Conservation (phyloP, 805 yeast species). For the Sungouiozyma intestinalis region DNA sequence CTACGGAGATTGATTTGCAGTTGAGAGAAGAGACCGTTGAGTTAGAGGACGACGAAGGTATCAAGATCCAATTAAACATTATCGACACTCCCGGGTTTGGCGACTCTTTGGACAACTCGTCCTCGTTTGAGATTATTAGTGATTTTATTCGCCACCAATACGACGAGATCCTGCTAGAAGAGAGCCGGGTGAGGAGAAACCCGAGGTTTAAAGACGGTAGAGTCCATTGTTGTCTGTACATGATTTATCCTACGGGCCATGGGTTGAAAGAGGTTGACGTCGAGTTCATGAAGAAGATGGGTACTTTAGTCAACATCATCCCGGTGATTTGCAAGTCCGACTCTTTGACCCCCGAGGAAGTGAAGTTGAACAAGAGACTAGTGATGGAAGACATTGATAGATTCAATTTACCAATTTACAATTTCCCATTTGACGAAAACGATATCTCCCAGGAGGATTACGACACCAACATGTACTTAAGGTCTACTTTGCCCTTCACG, state of each 20-base stretch:
- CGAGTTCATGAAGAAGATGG: slow-evolving; percentile 55
- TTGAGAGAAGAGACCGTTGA: slow-evolving; percentile 75
- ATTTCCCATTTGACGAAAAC: slow-evolving; percentile 53
- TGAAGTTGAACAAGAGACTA: slow-evolving; percentile 60
- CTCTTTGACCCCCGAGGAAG: slow-evolving; percentile 70
- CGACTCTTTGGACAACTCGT: slow-evolving; percentile 56
- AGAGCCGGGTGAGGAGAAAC: slow-evolving; percentile 70
- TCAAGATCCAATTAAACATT: slow-evolving; percentile 62
- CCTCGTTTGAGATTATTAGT: slow-evolving; percentile 57
- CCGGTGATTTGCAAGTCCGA: slow-evolving; percentile 70
- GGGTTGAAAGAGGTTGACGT: slow-evolving; percentile 69
- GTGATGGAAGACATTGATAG: slow-evolving; percentile 67
- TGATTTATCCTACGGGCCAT: slow-evolving; percentile 68
- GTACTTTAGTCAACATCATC: slow-evolving; percentile 62
- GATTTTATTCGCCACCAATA: slow-evolving; percentile 74
- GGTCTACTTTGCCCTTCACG: slow-evolving; percentile 56
- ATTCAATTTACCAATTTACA: slow-evolving; percentile 61
- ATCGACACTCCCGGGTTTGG: slow-evolving; percentile 85
- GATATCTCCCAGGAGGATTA: slow-evolving; percentile 51
- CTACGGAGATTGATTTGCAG: slow-evolving; percentile 43
- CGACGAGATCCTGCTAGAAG: slow-evolving; percentile 74
- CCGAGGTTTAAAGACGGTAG: slow-evolving; percentile 72
- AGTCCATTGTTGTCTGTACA: slow-evolving; percentile 63
- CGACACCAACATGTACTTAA: slow-evolving; percentile 54
- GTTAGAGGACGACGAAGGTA: slow-evolving; percentile 77